Conservation (phyloP, 2,329 filamentous ascomycete genomes). For the Cadophora gregata region DNA sequence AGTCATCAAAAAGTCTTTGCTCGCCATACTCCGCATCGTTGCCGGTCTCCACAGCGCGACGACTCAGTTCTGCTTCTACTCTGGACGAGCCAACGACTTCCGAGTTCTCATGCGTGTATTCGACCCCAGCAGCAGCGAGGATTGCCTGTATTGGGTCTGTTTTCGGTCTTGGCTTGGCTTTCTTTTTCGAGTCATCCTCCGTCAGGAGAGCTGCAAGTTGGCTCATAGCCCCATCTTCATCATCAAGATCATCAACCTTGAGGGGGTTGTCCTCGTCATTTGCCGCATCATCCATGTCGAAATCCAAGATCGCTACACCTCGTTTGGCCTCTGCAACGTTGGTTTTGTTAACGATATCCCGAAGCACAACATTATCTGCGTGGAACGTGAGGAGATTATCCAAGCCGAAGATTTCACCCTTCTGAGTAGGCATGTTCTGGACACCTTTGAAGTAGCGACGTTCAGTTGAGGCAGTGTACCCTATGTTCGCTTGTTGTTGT, state of each 20-base stretch:
- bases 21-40: conserved; percentile 55
- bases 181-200: conserved; percentile 54
- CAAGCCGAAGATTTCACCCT: conserved; percentile 93
- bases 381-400: conserved; percentile 86
- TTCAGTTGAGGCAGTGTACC: conserved; percentile 90
- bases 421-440: conserved; percentile 79
- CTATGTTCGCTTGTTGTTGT: conserved; percentile 97
- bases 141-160: conserved; percentile 87
- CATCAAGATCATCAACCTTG: conserved; percentile 52
- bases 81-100: conserved; percentile 93
- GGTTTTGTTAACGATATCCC: conserved; percentile 98
- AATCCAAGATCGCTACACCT: conserved; percentile 78
- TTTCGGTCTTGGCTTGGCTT: conserved; percentile 50
- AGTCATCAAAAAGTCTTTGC: conserved; percentile 63
- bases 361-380: conserved; percentile 77
- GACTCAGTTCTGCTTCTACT: conserved; percentile 84
- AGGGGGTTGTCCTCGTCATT: conserved; percentile 56
- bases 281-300: conserved; percentile 70
- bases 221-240: conserved; percentile 67
- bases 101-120: conserved; percentile 96
- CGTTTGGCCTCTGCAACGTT: conserved; percentile 93
- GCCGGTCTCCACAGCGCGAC: conserved; percentile 60
- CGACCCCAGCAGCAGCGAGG: conserved; percentile 83
- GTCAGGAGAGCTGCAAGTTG: conserved; percentile 70
- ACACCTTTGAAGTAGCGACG: conserved; percentile 95